A percentile compares a stretch with the other conserved stretches of the same genome.
phyloP scores from a whole-genome alignment of 441 rosid species.

The Eutrema salsugineum region DNA sequence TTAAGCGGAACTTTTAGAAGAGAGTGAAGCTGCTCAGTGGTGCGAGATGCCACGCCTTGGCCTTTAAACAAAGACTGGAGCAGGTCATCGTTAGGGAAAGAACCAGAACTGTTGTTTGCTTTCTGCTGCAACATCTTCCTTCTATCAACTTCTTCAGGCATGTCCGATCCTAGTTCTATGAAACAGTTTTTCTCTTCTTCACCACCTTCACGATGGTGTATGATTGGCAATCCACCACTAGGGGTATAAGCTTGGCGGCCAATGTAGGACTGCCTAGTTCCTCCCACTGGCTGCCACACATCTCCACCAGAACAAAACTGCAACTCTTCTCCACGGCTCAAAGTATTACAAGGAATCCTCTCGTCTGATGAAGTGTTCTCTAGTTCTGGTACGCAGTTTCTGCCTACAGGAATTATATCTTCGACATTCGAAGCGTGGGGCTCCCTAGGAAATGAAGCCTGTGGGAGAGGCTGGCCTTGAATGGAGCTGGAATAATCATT shows the following conservation, averaged over 20 bases:
- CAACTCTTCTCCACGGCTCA: slow-evolving; percentile 43
- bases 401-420: slow-evolving; percentile 39
- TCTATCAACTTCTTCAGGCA: slow-evolving; percentile 41
- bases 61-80: slow-evolving; percentile 84
- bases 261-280: slow-evolving; percentile 48
- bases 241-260: slow-evolving; percentile 47
- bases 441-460: slow-evolving; percentile 37
- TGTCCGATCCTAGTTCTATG: slow-evolving; percentile 54
- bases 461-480: slow-evolving; percentile 43
- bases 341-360: slow-evolving; percentile 41
- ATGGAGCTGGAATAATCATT: slow-evolving; percentile 38
- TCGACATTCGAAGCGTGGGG: slow-evolving; percentile 31
- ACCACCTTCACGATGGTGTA: slow-evolving; percentile 44
- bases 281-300: slow-evolving; percentile 61
- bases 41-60: slow-evolving; percentile 48
- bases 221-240: slow-evolving; percentile 43
- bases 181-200: slow-evolving; percentile 42
- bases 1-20: slow-evolving; percentile 20
- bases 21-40: slow-evolving; percentile 44
- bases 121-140: slow-evolving; percentile 55
- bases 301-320: slow-evolving; percentile 46
- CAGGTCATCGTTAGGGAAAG: slow-evolving; percentile 69
- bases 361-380: slow-evolving; percentile 43
- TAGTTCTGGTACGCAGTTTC: slow-evolving; percentile 38
- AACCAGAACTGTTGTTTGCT: slow-evolving; percentile 46